Conservation (phyloP, 108 stramenopile species). For the Cyclotella kingstonii region DNA sequence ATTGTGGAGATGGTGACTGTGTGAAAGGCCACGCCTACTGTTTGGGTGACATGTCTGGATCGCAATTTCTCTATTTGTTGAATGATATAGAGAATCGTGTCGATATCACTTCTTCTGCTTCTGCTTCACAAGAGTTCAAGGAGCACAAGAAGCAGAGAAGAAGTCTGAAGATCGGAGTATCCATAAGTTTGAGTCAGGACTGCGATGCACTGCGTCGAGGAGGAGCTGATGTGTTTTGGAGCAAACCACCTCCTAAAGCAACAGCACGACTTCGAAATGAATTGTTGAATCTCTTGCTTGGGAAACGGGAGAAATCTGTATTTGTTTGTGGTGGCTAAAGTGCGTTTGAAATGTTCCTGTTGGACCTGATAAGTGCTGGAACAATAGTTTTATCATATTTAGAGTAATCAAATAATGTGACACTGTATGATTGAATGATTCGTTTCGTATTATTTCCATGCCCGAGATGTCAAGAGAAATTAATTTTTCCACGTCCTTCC, state of each 20-base stretch:
- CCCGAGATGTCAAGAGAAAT: no score
- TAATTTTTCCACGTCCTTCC: no score
- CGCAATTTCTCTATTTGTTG: slow-evolving; percentile 13
- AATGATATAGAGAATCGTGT: slow-evolving; percentile 6
- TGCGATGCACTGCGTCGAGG: slow-evolving; percentile 20
- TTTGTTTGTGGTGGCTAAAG: slow-evolving; percentile 38
- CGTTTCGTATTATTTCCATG: no score
- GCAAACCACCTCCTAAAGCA: slow-evolving; percentile 26
- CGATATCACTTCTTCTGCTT: neutral
- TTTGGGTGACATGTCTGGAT: slow-evolving; percentile 11
- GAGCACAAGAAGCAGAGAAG: neutral
- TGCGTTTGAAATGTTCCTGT: no score
- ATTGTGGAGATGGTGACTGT: slow-evolving; percentile 3
- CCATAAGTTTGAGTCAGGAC: slow-evolving; percentile 23
- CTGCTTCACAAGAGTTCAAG: no score
- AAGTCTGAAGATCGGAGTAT: slow-evolving; percentile 34
- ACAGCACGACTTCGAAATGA: slow-evolving; percentile 27
- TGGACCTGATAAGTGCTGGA: no score
- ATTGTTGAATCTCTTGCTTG: slow-evolving; percentile 30
- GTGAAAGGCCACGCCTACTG: neutral
- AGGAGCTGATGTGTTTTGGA: slow-evolving; percentile 39
- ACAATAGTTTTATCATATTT: no score
- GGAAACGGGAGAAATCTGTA: slow-evolving; percentile 31
- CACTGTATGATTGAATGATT: no score
- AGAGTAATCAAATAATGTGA: no score